These are phyloP conservation scores for Botrytis fabae DNA, from an alignment of 2,329 filamentous ascomycete species.

Conservation along the genomic window DNA sequence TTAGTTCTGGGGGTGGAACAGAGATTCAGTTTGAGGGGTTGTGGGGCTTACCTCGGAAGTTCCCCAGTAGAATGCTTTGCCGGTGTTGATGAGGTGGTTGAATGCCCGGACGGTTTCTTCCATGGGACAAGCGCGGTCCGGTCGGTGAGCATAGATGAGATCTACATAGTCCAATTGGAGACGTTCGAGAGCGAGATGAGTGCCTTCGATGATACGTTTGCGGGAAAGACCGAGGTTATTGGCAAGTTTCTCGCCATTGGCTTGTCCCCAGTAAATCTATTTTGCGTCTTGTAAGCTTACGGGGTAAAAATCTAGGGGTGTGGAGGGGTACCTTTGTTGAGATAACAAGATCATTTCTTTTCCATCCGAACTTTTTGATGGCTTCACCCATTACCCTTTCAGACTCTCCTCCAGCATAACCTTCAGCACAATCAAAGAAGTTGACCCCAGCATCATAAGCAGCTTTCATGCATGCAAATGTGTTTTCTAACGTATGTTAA, in stretches of 20 bases:
- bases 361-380: conserved; percentile 58
- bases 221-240: conserved; percentile 68
- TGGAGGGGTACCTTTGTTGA: conserved; percentile 50
- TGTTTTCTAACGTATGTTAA: conserved; percentile 49
- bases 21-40: conserved; percentile 48
- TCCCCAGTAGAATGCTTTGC: conserved; percentile 71
- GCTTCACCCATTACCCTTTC: conserved; percentile 57
- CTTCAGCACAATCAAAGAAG: conserved; percentile 59
- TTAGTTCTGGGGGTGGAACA: conserved; percentile 64
- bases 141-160: conserved; percentile 67
- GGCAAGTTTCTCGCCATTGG: conserved; percentile 60
- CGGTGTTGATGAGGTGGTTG: conserved; percentile 67
- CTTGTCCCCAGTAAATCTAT: conserved; percentile 64
- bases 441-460: conserved; percentile 60
- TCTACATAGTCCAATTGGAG: conserved; percentile 61
- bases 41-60: conserved; percentile 67
- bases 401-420: conserved; percentile 53
- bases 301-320: not conserved
- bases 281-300: conserved; percentile 18
- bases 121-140: conserved; percentile 67
- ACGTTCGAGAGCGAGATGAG: conserved; percentile 58
- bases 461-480: conserved; percentile 61
- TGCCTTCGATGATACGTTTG: conserved; percentile 70
- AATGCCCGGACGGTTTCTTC: conserved; percentile 70
- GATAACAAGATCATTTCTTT: conserved; percentile 57